Evolutionary conservation across 495 filamentous ascomycete genomes (phyloP), one percentile per base, ranked within the genome.

Genomic region (Aspergillus conjunctus): DNA sequence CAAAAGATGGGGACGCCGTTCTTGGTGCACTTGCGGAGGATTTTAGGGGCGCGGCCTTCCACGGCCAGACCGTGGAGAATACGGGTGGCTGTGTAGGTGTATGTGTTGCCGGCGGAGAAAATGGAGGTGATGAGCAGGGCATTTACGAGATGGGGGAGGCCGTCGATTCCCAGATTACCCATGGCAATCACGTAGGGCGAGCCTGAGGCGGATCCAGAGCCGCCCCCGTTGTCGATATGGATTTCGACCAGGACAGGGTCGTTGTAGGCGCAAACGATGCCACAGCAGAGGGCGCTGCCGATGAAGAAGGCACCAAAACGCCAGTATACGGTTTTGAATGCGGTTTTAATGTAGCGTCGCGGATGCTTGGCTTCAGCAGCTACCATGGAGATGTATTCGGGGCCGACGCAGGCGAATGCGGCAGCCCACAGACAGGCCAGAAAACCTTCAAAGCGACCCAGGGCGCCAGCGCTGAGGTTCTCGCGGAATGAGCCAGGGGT

Each of bases 361-460:
- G 90, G 89, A 58, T 88, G 87, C 63, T 88, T 81, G 4, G 89
- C 81, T 66, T 94, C 90, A 34, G 88, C 90, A 6, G 90, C 88
- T 0, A 88, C 84, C 86, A 92, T 91, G 54, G 84, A 81, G 46
- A 93, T 84, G 69, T 92, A 93, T 59, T 92, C 90, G 0, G 89
- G 89, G 1, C 90, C 90, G 32, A 70, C 65, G 15, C 63, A 51
- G 2, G 64, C 64, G 53, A 65, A 68, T 0, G 56, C 57, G 0
- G 65, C 67, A 30, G 54, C 83, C 68, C 88, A 88, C 3, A 93
- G 64, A 41, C 87, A 85, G 26, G 84, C 81, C 21, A 92, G 73
- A 57, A 92, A 88, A 0, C 90, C 89, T 26, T 90, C 73, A 62
- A 88, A 92, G n/a, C 82, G 80, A 32, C 91, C 91, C 0, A 87